Evolutionary conservation across 768 basidiomycete species (phyloP).

Genomic region (Tylopilus sp.): DNA sequence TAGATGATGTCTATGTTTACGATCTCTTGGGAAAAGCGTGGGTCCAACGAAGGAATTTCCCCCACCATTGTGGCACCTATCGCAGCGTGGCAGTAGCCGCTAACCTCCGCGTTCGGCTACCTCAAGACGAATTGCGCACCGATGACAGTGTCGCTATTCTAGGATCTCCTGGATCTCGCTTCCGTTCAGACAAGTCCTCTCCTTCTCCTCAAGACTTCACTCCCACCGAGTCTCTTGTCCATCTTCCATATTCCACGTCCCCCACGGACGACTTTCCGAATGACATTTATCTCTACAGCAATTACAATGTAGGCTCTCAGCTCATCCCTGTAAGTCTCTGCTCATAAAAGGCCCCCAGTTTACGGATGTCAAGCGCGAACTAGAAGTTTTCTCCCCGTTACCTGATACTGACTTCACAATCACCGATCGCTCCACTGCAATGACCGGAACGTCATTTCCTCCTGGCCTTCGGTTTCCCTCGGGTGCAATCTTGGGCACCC

Average conservation of each 20-base stretch:
- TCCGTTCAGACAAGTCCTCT: conserved; percentile 45
- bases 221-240: conserved; percentile 54
- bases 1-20: conserved; percentile 89
- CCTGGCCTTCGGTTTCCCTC: conserved; percentile 96
- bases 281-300: conserved; percentile 90
- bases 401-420: conserved; percentile 75
- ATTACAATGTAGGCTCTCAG: conserved; percentile 75
- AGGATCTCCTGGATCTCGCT: conserved; percentile 57
- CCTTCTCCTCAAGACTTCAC: conserved; percentile 47
- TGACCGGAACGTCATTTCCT: conserved; percentile 81
- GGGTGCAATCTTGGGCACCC: conserved; percentile 85
- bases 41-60: conserved; percentile 78
- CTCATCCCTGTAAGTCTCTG: background rate
- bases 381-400: conserved; percentile 85
- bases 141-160: conserved; percentile 40
- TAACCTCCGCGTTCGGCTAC: conserved; percentile 58
- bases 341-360: conserved; percentile 48
- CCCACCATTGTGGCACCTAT: conserved; percentile 95
- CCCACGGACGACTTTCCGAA: conserved; percentile 75
- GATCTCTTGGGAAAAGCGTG: conserved; percentile 72
- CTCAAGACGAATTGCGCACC: conserved; percentile 55
- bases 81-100: conserved; percentile 88
- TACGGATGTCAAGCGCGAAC: conserved; percentile 91
- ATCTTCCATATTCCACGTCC: conserved; percentile 72
- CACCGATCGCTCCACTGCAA: conserved; percentile 73